Evolutionary conservation across 345 rosid genomes (phyloP).

Genomic region (Ricinus communis): DNA sequence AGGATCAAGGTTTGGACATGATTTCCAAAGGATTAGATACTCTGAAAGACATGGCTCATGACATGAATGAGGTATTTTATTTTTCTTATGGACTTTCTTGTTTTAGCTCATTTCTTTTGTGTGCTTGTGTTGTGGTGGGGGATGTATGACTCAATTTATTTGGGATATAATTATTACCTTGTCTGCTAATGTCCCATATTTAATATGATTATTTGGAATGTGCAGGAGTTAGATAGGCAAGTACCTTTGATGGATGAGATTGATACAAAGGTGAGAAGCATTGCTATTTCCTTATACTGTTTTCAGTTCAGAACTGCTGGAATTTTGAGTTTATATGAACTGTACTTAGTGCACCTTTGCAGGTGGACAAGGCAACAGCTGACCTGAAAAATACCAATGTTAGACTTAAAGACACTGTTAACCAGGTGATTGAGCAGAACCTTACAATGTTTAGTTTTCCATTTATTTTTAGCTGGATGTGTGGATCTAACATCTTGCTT

Average conservation of each 20-base stretch:
- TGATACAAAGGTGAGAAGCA: constrained; percentile 68
- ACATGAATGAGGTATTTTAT: constrained; percentile 83
- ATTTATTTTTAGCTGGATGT: constrained; percentile 18
- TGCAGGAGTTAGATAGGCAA: constrained; percentile 94
- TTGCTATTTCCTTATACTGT: constrained; percentile 4
- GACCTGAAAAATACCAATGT: constrained; percentile 97
- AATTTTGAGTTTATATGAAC: constrained; percentile 14
- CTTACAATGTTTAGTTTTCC: constrained; percentile 9
- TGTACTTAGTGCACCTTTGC: constrained; percentile 17
- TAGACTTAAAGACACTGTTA: constrained; percentile 93
- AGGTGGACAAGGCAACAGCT: constrained; percentile 94
- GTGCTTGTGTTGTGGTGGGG: background rate
- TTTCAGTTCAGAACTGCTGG: constrained; percentile 1
- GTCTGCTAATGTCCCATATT: constrained; percentile 12
- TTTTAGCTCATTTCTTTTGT: background rate
- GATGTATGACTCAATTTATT: constrained; percentile 1
- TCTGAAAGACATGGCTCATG: constrained; percentile 92
- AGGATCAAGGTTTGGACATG: constrained; percentile 97
- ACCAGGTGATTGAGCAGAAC: constrained; percentile 57
- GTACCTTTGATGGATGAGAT: constrained; percentile 99
- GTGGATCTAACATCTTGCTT: constrained; percentile 17
- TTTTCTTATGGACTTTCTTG: background rate
- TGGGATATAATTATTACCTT: constrained; percentile 6
- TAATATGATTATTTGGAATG: constrained; percentile 18
- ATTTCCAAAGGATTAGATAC: constrained; percentile 95